Percentiles rank a stretch among this genome's conserved stretches.
Conservation (phyloP, 1,139 yeast genomes). For the Pichia sp. region DNA sequence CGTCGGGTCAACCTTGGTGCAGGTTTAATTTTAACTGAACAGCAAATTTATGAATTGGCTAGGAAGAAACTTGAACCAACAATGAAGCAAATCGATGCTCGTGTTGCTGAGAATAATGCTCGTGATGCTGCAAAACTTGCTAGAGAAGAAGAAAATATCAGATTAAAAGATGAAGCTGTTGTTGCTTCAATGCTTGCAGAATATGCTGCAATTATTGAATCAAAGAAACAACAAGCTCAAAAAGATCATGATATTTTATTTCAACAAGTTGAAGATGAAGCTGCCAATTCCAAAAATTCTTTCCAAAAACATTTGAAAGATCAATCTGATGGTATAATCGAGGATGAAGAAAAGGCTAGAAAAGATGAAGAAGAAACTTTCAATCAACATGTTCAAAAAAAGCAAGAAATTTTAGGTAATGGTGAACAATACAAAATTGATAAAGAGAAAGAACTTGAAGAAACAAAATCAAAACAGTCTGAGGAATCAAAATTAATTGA, state of each 20-base stretch:
- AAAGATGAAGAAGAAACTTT: conserved; percentile 43
- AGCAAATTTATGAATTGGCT: conserved; percentile 50
- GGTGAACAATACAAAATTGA: conserved; percentile 43
- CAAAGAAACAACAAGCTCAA: conserved; percentile 36
- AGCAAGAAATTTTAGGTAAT: conserved; percentile 38
- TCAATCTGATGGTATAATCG: conserved; percentile 38
- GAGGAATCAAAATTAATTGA: conserved; percentile 41
- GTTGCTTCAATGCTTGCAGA: conserved; percentile 38
- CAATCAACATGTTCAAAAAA: conserved; percentile 40
- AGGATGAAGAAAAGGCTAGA: conserved; percentile 39
- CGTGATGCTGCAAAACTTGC: conserved; percentile 34
- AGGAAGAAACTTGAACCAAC: conserved; percentile 52
- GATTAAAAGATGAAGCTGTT: conserved; percentile 38
- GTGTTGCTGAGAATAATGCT: conserved; percentile 41
- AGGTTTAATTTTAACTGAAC: conserved; percentile 48
- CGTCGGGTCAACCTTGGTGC: conserved; percentile 47
- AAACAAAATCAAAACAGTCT: conserved; percentile 40
- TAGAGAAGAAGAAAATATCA: conserved; percentile 35
- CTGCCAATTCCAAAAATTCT: conserved; percentile 29
- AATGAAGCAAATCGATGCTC: conserved; percentile 42
- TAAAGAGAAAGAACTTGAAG: conserved; percentile 44
- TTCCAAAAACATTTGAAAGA: conserved; percentile 33
- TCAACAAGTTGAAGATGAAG: conserved; percentile 30
- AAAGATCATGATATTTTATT: conserved; percentile 36
- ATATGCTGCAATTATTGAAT: conserved; percentile 35